Base-by-base conservation (phyloP, 169 alveolate genomes). In the Eimeria maxima region DNA sequence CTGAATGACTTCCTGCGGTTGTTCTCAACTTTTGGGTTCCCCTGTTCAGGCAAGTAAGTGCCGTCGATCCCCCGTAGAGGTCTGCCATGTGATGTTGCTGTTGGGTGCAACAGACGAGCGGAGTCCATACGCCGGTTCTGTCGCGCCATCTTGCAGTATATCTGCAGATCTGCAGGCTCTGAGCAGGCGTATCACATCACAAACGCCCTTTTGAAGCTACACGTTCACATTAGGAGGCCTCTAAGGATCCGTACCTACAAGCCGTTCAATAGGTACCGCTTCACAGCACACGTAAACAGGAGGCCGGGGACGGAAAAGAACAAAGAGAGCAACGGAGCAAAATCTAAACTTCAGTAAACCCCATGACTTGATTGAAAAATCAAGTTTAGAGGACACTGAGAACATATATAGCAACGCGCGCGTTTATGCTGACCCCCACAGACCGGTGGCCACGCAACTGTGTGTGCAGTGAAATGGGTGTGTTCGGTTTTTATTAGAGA, bases 31-130 rank as follows among this genome's bases (percentile, higher is more conserved):
- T 14, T 71, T 71, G 50, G 27, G 0, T 29, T 16, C 38, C 53
- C 81, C 0, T 33, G 53, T 33, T 27, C 53, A 33, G 53, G 81
- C 13, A 71, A 11, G 3, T 5, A 71, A 27, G n/a, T 22, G 55
- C 27, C 81, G 29, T 71, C 81, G 27, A 3, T 7, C 4, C 81
- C 29, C 27, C 81, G 29, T 14, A 33, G 81, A 44, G 67, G 22
- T 20, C 67, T 47, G 3, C 81, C 80, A 42, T 63, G 60, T 6
- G 93, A 81, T 4, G 93, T 81, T 3, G 63, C 60, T 10, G 93
- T 86, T n/a, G 93, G 93, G 6, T 86, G 78, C 67, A 47, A 29
- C 63, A 86, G 11, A 44, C 2, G 83, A 63, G 81, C 67, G 44
- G 88, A 78, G 44, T 50, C 88, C 44, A 22, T 22, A 42, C 67